These are phyloP conservation scores for Metarhizium brunneum DNA, from an alignment of 2,329 filamentous ascomycete species.

Conservation along the genomic window DNA sequence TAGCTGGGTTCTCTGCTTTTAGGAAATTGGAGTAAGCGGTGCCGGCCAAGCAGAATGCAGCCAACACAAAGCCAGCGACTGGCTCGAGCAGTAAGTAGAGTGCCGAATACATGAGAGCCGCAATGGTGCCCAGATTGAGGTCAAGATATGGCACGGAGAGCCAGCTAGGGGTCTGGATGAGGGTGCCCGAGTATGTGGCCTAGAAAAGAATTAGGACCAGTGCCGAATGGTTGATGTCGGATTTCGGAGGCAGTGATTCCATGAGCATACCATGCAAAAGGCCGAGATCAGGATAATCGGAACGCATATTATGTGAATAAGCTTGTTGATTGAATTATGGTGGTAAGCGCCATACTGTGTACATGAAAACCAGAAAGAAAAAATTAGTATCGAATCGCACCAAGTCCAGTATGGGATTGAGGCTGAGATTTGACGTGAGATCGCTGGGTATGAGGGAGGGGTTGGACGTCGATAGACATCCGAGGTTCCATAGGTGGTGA, in stretches of 20 bases:
- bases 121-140: conserved; percentile 57
- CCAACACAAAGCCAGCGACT: conserved; percentile 72
- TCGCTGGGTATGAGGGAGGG: neutral
- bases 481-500: conserved; percentile 25
- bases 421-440: neutral
- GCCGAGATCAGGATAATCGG: conserved; percentile 64
- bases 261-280: conserved; percentile 57
- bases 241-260: neutral
- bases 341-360: conserved; percentile 75
- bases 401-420: neutral
- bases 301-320: conserved; percentile 73
- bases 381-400: neutral
- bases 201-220: conserved; percentile 18
- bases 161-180: conserved; percentile 56
- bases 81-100: conserved; percentile 92
- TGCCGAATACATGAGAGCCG: conserved; percentile 58
- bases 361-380: neutral
- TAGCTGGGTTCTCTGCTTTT: conserved; percentile 43
- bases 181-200: conserved; percentile 53
- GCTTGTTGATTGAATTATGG: conserved; percentile 65
- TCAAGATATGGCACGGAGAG: conserved; percentile 58
- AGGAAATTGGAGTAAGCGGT: conserved; percentile 71
- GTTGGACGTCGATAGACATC: neutral
- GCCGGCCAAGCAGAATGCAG: conserved; percentile 64
- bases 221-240: neutral